These are phyloP conservation scores for Antarctomyces pellizariae DNA, from an alignment of 495 filamentous ascomycete genomes.

Conservation along the genomic window DNA sequence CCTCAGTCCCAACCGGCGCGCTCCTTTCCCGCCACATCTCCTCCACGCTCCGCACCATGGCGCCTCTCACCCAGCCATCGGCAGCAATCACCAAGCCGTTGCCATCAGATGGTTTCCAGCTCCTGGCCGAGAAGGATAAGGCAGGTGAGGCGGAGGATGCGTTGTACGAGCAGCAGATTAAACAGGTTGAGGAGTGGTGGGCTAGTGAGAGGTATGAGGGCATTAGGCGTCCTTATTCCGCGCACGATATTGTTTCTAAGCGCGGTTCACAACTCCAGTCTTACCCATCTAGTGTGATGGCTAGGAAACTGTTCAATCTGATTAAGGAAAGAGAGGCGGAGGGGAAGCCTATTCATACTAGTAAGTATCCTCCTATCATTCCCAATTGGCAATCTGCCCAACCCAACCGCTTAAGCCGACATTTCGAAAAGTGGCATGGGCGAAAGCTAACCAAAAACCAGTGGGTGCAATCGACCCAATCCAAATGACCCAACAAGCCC, in stretches of 20 bases:
- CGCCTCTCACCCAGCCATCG: conserved; percentile 17
- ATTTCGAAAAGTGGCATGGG: conserved; percentile 4
- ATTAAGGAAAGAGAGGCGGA: conserved; percentile 49
- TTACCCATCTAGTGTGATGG: conserved; percentile 84
- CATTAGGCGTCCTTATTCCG: conserved; percentile 77
- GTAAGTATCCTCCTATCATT: conserved; percentile 21
- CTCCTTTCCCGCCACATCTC: no score
- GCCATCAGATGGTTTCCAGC: conserved; percentile 53
- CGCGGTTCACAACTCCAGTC: conserved; percentile 64
- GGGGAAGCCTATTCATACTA: conserved; percentile 77
- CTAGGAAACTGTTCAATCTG: conserved; percentile 78
- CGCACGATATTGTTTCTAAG: conserved; percentile 80
- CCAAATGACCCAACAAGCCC: conserved; percentile 97
- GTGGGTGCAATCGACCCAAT: conserved; percentile 96
- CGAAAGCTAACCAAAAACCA: no score
- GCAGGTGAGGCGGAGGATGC: conserved; percentile 58
- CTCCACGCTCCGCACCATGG: no score
- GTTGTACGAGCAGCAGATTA: conserved; percentile 54
- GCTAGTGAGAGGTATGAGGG: conserved; percentile 55
- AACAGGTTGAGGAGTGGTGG: conserved; percentile 79
- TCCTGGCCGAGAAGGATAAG: conserved; percentile 50
- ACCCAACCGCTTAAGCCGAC: neutral
- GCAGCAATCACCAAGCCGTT: conserved; percentile 29
- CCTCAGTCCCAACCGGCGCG: conserved; percentile 7
- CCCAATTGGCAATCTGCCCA: neutral